Conservation (phyloP, 257 asterid genomes). For the Solanum bulbocastanum region DNA sequence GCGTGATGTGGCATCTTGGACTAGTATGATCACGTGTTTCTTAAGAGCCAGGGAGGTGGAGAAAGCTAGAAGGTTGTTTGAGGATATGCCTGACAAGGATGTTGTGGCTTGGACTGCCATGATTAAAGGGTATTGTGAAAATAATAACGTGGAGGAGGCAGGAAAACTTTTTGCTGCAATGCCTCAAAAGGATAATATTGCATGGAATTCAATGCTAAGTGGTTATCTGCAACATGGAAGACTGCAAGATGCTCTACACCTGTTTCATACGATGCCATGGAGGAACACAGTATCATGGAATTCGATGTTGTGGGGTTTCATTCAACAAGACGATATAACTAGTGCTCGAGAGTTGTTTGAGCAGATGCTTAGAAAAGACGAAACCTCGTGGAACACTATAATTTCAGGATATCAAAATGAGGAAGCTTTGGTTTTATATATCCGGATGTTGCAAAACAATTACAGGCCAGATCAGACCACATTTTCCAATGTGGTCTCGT, state of each 20-base stretch:
- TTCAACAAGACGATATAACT: conserved; percentile 31
- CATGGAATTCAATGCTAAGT: conserved; percentile 66
- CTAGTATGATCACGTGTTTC: conserved; percentile 51
- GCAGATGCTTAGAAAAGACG: conserved; percentile 46
- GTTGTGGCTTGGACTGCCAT: conserved; percentile 74
- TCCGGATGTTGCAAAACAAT: conserved; percentile 30
- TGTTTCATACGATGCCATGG: conserved; percentile 39
- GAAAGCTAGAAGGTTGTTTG: conserved; percentile 44
- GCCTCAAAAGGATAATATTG: conserved; percentile 49
- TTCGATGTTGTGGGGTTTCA: conserved; percentile 43
- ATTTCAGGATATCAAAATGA: conserved; percentile 41
- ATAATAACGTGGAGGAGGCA: conserved; percentile 31
- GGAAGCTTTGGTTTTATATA: conserved; percentile 33
- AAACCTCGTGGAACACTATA: conserved; percentile 52
- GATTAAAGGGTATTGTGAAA: conserved; percentile 61
- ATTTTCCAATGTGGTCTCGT: conserved; percentile 28
- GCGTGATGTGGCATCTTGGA: conserved; percentile 63
- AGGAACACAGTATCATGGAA: conserved; percentile 58
- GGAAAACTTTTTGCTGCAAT: conserved; percentile 37
- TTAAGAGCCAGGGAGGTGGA: conserved; percentile 44
- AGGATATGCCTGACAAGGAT: conserved; percentile 58
- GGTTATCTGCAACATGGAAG: conserved; percentile 39
- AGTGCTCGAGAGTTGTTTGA: conserved; percentile 36
- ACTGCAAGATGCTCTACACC: conserved; percentile 34
- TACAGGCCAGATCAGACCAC: conserved; percentile 43